These are phyloP conservation scores for Elsinoe necatrix DNA, from an alignment of 2,329 filamentous ascomycete genomes.

Conservation along the genomic window DNA sequence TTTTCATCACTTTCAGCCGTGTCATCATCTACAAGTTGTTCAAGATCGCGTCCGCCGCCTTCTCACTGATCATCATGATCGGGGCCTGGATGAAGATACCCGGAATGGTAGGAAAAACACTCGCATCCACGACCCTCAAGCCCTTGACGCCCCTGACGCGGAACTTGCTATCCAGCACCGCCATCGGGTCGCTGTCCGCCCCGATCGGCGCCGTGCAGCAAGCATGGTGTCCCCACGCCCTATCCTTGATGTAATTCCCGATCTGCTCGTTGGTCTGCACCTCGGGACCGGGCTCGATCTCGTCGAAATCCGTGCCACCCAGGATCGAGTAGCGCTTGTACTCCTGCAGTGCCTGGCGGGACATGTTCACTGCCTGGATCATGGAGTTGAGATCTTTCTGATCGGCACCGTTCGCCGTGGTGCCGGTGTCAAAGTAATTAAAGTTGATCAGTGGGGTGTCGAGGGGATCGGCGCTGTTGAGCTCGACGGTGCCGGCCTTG, in stretches of 20 bases:
- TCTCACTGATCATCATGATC: constrained; percentile 52
- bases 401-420: constrained; percentile 24
- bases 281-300: constrained; percentile 36
- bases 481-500: constrained; percentile 50
- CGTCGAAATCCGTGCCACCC: constrained; percentile 36
- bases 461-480: constrained; percentile 54
- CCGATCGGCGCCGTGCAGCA: constrained; percentile 50
- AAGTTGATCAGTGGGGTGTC: constrained; percentile 56
- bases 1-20: neutral
- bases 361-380: constrained; percentile 43
- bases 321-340: constrained; percentile 30
- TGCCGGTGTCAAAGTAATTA: constrained; percentile 49
- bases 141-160: constrained; percentile 48
- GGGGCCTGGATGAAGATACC: constrained; percentile 46
- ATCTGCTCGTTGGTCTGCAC: constrained; percentile 38
- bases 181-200: constrained; percentile 43
- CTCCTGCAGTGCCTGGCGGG: constrained; percentile 23
- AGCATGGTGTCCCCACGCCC: constrained; percentile 51
- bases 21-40: constrained; percentile 9
- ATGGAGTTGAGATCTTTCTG: constrained; percentile 48
- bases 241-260: constrained; percentile 41
- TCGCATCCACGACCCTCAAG: constrained; percentile 55
- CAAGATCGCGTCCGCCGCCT: constrained; percentile 52
- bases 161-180: constrained; percentile 50
- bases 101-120: constrained; percentile 48